Base-by-base conservation (phyloP, 2,329 filamentous ascomycete genomes). In the Tolypocladium guangdongense region DNA sequence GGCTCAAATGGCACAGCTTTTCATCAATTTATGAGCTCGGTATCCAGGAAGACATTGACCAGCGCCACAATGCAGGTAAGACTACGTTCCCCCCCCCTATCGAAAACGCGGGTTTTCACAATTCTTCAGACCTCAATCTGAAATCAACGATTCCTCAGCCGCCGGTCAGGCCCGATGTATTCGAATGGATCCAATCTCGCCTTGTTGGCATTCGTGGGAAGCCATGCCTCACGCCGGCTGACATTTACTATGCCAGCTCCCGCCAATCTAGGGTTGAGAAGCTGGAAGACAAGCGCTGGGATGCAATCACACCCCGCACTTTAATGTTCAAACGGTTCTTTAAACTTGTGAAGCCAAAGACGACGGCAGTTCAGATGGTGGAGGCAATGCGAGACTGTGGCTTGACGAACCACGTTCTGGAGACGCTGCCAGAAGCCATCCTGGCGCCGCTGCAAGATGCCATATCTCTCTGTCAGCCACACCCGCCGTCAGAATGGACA, bases 401-500 rank as follows among this genome's bases (percentile, higher is more conserved):
- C 0, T 81, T 96, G 48, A 83, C 78, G 7, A 69, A 71, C 11
- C 74, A 78, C 27, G 73, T 91, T 49, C 77, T 97, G 18, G 88
- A 95, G 57, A 90, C 88, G 0, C 74, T 97, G 1, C 92, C 93
- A 2, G 90, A 95, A 67, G 84, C 88, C 30, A 77, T 96, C n/a
- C 79, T 88, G 52, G 81, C 86, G 2, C 87, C 88, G 0, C 74
- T 97, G 16, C 86, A 87, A 64, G 91, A 97, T 70, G 84, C 86
- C 6, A 90, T 97, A 41, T 81, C 85, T n/a, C 78, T 83, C 57
- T 95, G 89, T 59, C 91, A 96, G 66, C 80, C 83, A n/a, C 81
- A 83, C 55, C 92, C 92, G 20, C 88, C 90, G 11, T 79, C 84
- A 0, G 81, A 78, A 1, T 97, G 92, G 90, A 77, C 81, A 16